Evolutionary conservation across 2,329 filamentous ascomycete species (phyloP).

Genomic region (Botrytis elliptica): DNA sequence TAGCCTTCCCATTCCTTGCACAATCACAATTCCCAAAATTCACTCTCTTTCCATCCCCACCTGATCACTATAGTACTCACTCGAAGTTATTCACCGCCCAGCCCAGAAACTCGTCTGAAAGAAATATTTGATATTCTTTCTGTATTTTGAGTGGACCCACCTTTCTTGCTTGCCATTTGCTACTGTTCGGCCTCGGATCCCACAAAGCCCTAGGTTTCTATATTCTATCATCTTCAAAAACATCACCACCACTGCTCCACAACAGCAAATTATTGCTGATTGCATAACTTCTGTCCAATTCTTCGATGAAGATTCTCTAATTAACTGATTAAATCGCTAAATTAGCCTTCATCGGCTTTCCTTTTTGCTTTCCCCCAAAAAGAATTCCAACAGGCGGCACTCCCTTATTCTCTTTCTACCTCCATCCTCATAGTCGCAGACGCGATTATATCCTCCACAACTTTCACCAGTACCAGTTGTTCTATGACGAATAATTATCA

Average conservation of each 20-base stretch:
- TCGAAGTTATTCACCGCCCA: constrained; percentile 4
- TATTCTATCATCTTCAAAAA: not conserved
- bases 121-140: not conserved
- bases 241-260: not conserved
- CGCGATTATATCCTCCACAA: not conserved
- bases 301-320: not conserved
- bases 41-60: not conserved
- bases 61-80: not conserved
- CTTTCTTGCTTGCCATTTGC: not conserved
- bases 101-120: not conserved
- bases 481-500: not conserved
- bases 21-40: not conserved
- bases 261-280: not conserved
- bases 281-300: not conserved
- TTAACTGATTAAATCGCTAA: not conserved
- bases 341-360: not conserved
- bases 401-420: not conserved
- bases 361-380: not conserved
- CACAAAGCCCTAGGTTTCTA: not conserved
- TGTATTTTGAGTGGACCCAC: not conserved
- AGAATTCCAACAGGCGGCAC: not conserved
- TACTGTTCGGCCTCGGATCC: not conserved
- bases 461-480: not conserved
- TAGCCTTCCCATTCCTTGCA: not conserved
- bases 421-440: not conserved